Conservation (phyloP, 2,329 filamentous ascomycete species). For the Paramyrothecium roridum region DNA sequence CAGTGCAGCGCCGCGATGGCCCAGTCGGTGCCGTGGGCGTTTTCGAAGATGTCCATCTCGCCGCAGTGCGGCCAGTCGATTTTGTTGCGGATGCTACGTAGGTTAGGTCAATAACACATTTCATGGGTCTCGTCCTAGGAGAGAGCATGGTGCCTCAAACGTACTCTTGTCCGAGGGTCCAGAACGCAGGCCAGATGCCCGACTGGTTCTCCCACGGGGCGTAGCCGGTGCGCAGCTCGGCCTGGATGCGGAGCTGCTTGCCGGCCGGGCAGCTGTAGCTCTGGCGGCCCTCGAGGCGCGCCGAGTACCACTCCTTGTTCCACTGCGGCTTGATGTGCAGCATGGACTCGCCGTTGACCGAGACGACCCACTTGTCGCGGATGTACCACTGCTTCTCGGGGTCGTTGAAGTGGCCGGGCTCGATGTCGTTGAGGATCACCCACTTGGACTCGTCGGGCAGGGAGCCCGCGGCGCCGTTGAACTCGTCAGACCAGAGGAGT, state of each 20-base stretch:
- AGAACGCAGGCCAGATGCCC: not conserved
- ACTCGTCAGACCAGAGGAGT: not conserved
- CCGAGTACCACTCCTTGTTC: constrained; percentile 1
- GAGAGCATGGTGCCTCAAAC: not conserved
- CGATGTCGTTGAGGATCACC: not conserved
- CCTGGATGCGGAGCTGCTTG: not conserved
- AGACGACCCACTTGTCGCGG: not conserved
- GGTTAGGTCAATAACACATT: not conserved
- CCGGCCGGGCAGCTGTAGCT: not conserved
- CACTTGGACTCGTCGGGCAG: not conserved
- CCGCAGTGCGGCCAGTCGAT: not conserved
- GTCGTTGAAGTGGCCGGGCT: not conserved
- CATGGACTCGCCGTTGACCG: not conserved
- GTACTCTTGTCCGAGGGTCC: not conserved
- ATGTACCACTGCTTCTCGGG: not conserved
- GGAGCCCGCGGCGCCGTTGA: not conserved
- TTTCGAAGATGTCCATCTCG: constrained; percentile 1
- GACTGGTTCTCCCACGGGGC: not conserved
- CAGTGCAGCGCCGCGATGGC: not conserved
- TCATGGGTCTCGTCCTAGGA: not conserved
- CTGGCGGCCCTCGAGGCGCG: not conserved
- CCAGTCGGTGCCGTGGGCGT: not conserved
- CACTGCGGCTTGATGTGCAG: constrained; percentile 1
- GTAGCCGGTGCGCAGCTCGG: not conserved
- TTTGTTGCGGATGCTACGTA: not conserved